Evolutionary conservation across 352 stramenopile species (phyloP), one percentile per base, ranked within the genome.

Genomic region (Phytophthora idaei): DNA sequence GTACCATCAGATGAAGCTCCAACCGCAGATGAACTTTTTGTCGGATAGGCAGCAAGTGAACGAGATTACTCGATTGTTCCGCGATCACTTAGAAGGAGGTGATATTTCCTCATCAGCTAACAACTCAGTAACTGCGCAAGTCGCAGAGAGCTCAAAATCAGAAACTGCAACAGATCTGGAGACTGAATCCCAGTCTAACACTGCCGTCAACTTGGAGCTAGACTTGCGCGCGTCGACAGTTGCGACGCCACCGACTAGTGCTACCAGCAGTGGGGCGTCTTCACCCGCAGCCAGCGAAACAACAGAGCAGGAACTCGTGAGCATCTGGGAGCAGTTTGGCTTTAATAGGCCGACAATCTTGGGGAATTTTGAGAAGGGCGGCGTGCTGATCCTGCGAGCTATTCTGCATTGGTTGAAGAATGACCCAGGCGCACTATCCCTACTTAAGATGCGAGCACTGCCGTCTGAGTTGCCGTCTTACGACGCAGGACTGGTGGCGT

Each of bases 321-420:
- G 75, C n/a, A 61, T 81, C 5, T 95, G 87, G 87, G 83, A 93
- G 46, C 80, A 83, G 15, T 88, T 92, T 56, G 87, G 87, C 0
- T 94, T 93, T 56, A 90, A 92, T 54, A 76, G 70, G 6, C 67
- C 74, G 32, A 81, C 69, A 4, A 71, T 94, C 11, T 64, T 92
- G 29, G 74, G 76, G 11, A 95, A 95, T 67, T 95, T 95, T 64
- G 74, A 91, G 5, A 87, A 90, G 29, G 85, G 87, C 14, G 87
- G 87, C 6, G 81, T 92, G 7, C 46, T 95, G 47, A 60, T 95
- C 49, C 65, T 94, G 7, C 77, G 79, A 56, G 79, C 73, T 4
- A 64, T 95, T 25, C 73, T 78, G 5, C 86, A 90, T 55, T 85
- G 89, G 74, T 46, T 94, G 46, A 83, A 93, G 47, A 83, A 71